Percentiles rank a stretch among this genome's conserved stretches.
Conservation (phyloP, 2,329 filamentous ascomycete genomes). For the Cercospora sp. region DNA sequence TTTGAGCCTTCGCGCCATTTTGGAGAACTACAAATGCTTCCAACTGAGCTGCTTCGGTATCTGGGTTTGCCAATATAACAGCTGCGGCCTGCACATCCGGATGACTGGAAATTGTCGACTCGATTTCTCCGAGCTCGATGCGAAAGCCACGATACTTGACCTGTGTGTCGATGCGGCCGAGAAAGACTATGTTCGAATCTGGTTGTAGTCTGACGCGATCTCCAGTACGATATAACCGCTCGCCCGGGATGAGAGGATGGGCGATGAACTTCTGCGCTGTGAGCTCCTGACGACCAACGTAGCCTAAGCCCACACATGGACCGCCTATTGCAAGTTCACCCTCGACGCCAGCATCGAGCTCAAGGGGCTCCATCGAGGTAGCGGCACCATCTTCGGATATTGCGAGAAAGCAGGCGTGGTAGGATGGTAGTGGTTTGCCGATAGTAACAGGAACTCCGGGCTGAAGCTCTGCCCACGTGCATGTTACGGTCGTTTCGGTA, state of each 20-base stretch:
- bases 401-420: slow-evolving; percentile 26
- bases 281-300: slow-evolving; percentile 27
- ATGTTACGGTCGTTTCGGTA: slow-evolving; percentile 29
- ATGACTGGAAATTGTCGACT: slow-evolving; percentile 71
- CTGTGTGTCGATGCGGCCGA: slow-evolving; percentile 78
- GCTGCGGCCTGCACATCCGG: slow-evolving; percentile 63
- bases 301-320: slow-evolving; percentile 29
- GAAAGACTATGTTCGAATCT: slow-evolving; percentile 47
- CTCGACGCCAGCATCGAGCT: slow-evolving; percentile 24
- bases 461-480: slow-evolving; percentile 28
- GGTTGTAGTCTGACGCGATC: slow-evolving; percentile 28
- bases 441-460: slow-evolving; percentile 29
- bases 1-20: slow-evolving; percentile 21
- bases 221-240: slow-evolving; percentile 29
- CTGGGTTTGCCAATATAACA: slow-evolving; percentile 30
- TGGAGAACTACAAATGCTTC: slow-evolving; percentile 31
- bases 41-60: slow-evolving; percentile 26
- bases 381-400: slow-evolving; percentile 22
- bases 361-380: slow-evolving; percentile 15
- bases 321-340: slow-evolving; percentile 30
- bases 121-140: slow-evolving; percentile 90
- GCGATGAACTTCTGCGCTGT: slow-evolving; percentile 31
- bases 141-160: slow-evolving; percentile 94
- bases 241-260: slow-evolving; percentile 26
- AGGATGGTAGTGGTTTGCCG: slow-evolving; percentile 29